Base-by-base conservation (phyloP, 2,329 filamentous ascomycete species). In the Mycosphaerella sp. region DNA sequence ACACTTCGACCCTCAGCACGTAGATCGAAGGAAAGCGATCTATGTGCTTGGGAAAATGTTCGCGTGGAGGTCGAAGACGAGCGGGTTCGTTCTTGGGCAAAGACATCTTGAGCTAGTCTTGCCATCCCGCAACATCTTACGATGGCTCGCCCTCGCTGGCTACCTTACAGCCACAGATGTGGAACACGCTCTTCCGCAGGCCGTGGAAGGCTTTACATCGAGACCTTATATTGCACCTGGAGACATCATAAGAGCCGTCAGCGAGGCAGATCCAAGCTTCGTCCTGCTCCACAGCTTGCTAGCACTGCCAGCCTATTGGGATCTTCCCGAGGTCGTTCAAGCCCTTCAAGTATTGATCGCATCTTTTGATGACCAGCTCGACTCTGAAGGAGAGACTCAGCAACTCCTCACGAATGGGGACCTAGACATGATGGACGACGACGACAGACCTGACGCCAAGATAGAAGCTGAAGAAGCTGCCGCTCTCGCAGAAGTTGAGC, bases 281-380 rank as follows among this genome's bases (percentile, higher is more conserved):
- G 79, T 82, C 44, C 71, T 88, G 2, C 73, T 89, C 35, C 75
- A 84, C 39, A 78, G 77, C 49, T 80, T 87, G 52, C 72, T 90
- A 6, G 79, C 80, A 16, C 62, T 71, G 35, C 76, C 78, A 5
- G 85, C 84, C 6, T 79, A 81, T 60, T 75, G 89, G 14, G 80
- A 81, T 3, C 74, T 85, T 36, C 70, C 76, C 3, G 86, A 89
- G 64, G 73, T 89, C 5, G 75, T 88, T 1, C 72, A 83, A 50
- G 79, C 82, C 3, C 78, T 89, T 46, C 78, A 81, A 47, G 70
- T 79, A 2, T 72, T 89, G 13, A 85, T 89, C 73, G 76, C 80
- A 41, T 89, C 82, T 59, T 76, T 90, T 36, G 84, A 85, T 40
- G 68, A 64, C 25, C 65, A 68, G 7, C 18, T 49, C 7, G 44